These are phyloP conservation scores for Kluyveromyces starmeri DNA, from an alignment of 805 yeast genomes.

Conservation along the genomic window DNA sequence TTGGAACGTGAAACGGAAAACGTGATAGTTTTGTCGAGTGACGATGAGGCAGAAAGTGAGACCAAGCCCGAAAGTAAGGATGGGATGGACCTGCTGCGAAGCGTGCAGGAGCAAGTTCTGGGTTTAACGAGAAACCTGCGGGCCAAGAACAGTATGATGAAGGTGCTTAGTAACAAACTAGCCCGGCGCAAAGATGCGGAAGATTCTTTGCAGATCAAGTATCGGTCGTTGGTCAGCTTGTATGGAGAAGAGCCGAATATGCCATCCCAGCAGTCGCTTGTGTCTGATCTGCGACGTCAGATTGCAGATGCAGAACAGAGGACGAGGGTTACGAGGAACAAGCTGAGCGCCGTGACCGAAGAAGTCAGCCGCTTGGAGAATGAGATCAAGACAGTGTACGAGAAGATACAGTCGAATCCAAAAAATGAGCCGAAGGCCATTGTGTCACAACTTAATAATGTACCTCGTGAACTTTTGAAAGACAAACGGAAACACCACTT, in stretches of 20 bases:
- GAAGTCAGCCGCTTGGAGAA: not conserved
- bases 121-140: not conserved
- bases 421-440: not conserved
- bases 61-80: not conserved
- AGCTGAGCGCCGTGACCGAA: not conserved
- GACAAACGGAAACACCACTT: not conserved
- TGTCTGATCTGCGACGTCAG: not conserved
- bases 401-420: not conserved
- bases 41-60: not conserved
- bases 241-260: not conserved
- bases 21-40: conserved; percentile 3
- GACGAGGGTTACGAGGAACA: not conserved
- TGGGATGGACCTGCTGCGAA: not conserved
- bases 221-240: not conserved
- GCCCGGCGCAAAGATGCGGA: not conserved
- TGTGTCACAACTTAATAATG: not conserved
- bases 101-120: not conserved
- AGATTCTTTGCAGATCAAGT: not conserved
- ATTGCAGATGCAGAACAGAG: not conserved
- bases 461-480: not conserved
- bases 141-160: conserved; percentile 1
- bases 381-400: not conserved
- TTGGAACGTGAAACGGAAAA: not conserved
- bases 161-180: not conserved
- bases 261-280: not conserved